Evolutionary conservation across 805 yeast species (phyloP).

Genomic region (Cyberlindnera saturnus): DNA sequence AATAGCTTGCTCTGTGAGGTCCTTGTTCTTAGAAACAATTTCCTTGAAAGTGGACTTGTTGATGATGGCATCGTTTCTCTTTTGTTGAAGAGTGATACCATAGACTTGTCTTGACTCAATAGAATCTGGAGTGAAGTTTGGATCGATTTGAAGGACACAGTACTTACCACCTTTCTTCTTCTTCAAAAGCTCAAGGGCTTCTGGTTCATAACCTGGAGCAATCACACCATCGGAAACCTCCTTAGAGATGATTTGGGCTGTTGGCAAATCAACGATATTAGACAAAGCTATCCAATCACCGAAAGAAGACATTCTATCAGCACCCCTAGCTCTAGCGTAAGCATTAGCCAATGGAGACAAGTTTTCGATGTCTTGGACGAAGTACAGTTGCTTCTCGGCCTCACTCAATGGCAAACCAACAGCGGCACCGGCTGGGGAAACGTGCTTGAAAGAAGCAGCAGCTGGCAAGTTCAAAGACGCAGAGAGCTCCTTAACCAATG

Average conservation of each 20-base stretch:
- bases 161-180: conserved; percentile 97
- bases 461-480: conserved; percentile 95
- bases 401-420: conserved; percentile 92
- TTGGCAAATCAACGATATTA: conserved; percentile 91
- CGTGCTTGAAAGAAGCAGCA: conserved; percentile 98
- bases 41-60: conserved; percentile 87
- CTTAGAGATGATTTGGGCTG: conserved; percentile 94
- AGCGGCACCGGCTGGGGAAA: conserved; percentile 98
- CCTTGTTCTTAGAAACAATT: conserved; percentile 81
- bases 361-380: conserved; percentile 91
- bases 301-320: conserved; percentile 98
- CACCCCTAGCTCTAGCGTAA: conserved; percentile 99
- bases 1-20: conserved; percentile 83
- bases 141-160: conserved; percentile 94
- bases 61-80: conserved; percentile 96
- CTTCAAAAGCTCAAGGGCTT: conserved; percentile 81
- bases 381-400: conserved; percentile 89
- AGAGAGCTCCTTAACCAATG: conserved; percentile 92
- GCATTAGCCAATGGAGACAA: conserved; percentile 96
- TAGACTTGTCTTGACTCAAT: conserved; percentile 91
- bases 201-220: conserved; percentile 94
- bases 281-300: conserved; percentile 98
- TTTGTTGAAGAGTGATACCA: conserved; percentile 93
- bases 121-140: conserved; percentile 77
- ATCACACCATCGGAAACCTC: conserved; percentile 98